Base-by-base conservation (phyloP, 805 yeast species). In the Candida fluviatilis region DNA sequence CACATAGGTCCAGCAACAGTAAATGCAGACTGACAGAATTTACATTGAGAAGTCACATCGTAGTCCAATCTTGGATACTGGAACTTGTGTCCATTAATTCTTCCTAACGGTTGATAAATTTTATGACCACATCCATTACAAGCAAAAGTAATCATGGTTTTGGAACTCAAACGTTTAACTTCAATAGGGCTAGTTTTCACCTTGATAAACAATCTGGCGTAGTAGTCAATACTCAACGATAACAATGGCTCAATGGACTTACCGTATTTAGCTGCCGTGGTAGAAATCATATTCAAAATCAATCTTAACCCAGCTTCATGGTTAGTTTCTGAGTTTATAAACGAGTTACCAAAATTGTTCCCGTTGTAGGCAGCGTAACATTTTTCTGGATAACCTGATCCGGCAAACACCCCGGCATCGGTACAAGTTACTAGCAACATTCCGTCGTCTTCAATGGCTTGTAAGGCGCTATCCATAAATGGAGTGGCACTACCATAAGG, bases 401-500 rank as follows among this genome's bases (percentile, higher is more conserved):
- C 99, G 1, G 98, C 98, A 38, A 93, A 70, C 1, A 93, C 96
- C 0, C 95, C 95, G 12, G 95, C 73, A 64, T 93, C 99, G 0
- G 99, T 93, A 59, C 99, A 93, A 0, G 99, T 93, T 3, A 93
- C 91, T 36, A 93, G 66, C 47, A 93, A 62, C 31, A 93, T 53
- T 1, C 98, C 99, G 39, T 82, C 90, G 48, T 90, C 89, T 35
- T 75, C 76, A n/a, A 90, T 75, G 23, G 82, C 68, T 52, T 88
- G 95, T 23, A 93, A 69, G 0, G 98, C 97, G 23, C 93, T 79
- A 58, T 93, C 99, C 19, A 93, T 72, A 57, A 93, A 93, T 5
- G 99, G 99, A 0, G 96, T 78, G 0, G 96, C 99, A 0, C 97
- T 84, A 21, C 99, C 99, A 56, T 93, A 93, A 0, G 99, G 99